phyloP scores from a whole-genome alignment of 1,284 basidiomycete species.

The Puccinia novopanici region DNA sequence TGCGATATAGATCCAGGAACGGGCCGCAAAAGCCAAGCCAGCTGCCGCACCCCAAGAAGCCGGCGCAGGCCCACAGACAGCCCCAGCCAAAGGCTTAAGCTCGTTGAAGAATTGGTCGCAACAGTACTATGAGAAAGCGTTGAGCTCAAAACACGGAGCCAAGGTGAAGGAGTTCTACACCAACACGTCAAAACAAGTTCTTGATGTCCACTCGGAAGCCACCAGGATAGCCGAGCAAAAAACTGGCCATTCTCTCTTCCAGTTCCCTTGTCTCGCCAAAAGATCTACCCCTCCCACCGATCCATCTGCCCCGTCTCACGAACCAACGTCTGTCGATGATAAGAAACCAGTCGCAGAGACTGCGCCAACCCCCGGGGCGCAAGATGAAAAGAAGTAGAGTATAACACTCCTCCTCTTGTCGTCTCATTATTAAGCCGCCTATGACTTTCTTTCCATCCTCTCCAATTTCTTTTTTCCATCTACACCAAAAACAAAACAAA shows the following conservation, averaged over 20 bases:
- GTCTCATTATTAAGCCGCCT: not conserved
- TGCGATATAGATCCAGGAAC: conserved; percentile 31
- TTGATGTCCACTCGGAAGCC: conserved; percentile 85
- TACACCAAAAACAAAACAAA: no score
- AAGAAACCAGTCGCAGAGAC: not conserved
- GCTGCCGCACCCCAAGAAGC: not conserved
- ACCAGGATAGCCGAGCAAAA: conserved; percentile 70
- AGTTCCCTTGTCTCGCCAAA: not conserved
- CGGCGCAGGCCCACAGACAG: not conserved
- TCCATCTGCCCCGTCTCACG: not conserved
- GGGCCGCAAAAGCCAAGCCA: conserved; percentile 4
- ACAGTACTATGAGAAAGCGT: conserved; percentile 74
- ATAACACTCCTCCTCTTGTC: not conserved
- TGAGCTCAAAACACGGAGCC: conserved; percentile 65
- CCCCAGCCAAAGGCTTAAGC: not conserved
- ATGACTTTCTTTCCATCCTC: not conserved
- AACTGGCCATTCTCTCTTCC: conserved; percentile 35
- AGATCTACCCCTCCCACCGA: not conserved
- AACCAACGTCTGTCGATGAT: not conserved
- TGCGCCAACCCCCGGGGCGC: not conserved
- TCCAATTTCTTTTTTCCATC: not conserved
- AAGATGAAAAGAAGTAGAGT: conserved; percentile 18
- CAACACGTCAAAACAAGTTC: conserved; percentile 73
- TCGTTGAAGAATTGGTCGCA: conserved; percentile 46
- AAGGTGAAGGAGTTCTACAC: conserved; percentile 71